Evolutionary conservation across 176 grass and related monocot genomes (phyloP).

Genomic region (Oryza longistaminata): DNA sequence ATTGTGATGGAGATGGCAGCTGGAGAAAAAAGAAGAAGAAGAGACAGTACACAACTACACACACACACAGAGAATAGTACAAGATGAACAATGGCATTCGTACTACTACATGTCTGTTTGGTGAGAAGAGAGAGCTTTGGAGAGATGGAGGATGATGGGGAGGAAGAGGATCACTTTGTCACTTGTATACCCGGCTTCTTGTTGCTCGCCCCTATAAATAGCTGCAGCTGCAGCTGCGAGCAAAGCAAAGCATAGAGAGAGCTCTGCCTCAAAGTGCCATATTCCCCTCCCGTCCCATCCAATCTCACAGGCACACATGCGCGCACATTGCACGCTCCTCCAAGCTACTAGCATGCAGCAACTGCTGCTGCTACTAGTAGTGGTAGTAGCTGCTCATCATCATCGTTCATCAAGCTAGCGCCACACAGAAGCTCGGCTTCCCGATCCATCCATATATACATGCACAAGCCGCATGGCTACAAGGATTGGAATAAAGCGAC

Average conservation of each 20-base stretch:
- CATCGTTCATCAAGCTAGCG: not conserved
- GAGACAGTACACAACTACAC: not conserved
- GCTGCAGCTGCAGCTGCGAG: not conserved
- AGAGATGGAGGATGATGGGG: not conserved
- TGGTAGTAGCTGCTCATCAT: too few species aligned
- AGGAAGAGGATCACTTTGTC: not conserved
- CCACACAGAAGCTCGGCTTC: conserved; percentile 11
- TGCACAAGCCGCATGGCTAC: conserved; percentile 41
- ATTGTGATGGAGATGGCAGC: not conserved
- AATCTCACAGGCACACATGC: conserved; percentile 1
- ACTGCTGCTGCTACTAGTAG: not conserved
- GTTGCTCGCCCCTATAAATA: conserved; percentile 22
- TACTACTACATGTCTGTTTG: not conserved
- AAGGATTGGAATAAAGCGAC: conserved; percentile 37
- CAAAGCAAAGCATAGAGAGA: not conserved
- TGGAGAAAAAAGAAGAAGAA: not conserved
- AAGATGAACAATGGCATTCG: not conserved
- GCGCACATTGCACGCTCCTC: conserved; percentile 50
- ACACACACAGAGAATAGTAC: not conserved
- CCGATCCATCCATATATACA: conserved; percentile 32
- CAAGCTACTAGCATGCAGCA: not conserved
- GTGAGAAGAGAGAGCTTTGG: not conserved
- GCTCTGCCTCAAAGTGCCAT: not conserved
- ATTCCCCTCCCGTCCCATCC: conserved; percentile 14
- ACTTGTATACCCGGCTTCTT: too few species aligned